Base-by-base conservation (phyloP, 2,329 filamentous ascomycete species). In the Colletotrichum sp. region DNA sequence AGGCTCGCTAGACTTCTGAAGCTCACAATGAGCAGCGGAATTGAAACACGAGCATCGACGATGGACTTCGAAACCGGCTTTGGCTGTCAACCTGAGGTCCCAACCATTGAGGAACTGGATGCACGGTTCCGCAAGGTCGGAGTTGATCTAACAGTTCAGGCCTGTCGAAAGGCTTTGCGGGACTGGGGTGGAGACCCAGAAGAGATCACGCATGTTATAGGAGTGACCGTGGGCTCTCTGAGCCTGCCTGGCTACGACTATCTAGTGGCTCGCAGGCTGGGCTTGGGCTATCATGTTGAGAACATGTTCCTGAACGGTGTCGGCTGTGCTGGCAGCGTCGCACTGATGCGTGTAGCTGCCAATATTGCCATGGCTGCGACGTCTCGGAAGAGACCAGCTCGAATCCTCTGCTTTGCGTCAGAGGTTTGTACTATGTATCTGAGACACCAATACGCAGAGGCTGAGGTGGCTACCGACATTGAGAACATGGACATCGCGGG, bases 241-340 rank as follows among this genome's bases (percentile, higher is more conserved):
- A 80, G 81, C n/a, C 82, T 79, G 18, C 83, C 83, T 2, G 83
- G 83, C 6, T 83, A 81, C 62, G 83, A 85, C 33, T 76, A 82
- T 12, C 77, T 82, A 3, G 83, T 85, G 12, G 76, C 78, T n/a
- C 77, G 81, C 47, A 76, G 77, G 29, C 79, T 85, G 12, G 76
- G 79, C 0, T 74, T 85, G 11, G 69, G 54, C 13, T 54, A 73
- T n/a, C 75, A 76, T 12, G 81, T 82, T 6, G 80, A 84, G 27
- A 76, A 82, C 16, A 78, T 78, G 3, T 77, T 85, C 1, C 75
- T 85, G 2, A 78, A 82, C 21, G 83, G 83, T 15, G 81, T 84
- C 0, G 83, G 83, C 0, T 85, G 83, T 47, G 83, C 83, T 2
- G 83, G 83, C 18, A 83, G 83, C 2, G 76, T 84, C 6, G 78